Evolutionary conservation across 2,329 filamentous ascomycete genomes (phyloP).

Genomic region (Talaromyces albobiverticillius): DNA sequence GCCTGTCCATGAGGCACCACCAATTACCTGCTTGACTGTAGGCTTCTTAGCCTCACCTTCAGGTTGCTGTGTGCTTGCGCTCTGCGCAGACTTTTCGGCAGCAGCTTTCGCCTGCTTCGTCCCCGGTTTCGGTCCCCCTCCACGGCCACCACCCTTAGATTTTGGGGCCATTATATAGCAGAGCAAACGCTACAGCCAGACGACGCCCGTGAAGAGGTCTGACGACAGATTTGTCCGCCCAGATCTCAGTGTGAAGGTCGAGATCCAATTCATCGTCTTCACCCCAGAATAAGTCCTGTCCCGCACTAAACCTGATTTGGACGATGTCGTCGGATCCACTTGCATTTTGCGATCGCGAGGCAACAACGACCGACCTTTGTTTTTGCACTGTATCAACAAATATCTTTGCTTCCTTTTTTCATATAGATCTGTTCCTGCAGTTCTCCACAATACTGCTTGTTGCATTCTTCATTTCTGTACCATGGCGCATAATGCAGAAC

Average conservation of each 20-base stretch:
- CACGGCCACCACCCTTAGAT: constrained; percentile 36
- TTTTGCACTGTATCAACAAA: no score
- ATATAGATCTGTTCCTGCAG: no score
- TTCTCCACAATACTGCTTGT: neutral
- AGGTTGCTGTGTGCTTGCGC: constrained; percentile 31
- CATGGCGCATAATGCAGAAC: constrained; percentile 22
- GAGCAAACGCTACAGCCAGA: constrained; percentile 6
- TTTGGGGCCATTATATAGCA: constrained; percentile 37
- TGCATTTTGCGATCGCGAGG: no score
- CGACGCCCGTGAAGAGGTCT: constrained; percentile 24
- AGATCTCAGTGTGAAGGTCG: neutral
- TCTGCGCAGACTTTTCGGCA: constrained; percentile 30
- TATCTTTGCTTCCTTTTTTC: neutral
- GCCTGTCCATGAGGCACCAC: constrained; percentile 93
- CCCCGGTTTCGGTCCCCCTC: constrained; percentile 38
- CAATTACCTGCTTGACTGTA: constrained; percentile 73
- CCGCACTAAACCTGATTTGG: constrained; percentile 31
- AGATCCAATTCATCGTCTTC: neutral
- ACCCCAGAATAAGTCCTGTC: constrained; percentile 15
- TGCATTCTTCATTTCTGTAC: neutral
- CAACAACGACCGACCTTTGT: no score
- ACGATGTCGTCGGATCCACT: neutral
- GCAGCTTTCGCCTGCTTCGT: constrained; percentile 41
- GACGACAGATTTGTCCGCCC: neutral
- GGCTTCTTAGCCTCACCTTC: constrained; percentile 54